Evolutionary conservation across 352 stramenopile species (phyloP).

Genomic region (Phytophthora vignae): DNA sequence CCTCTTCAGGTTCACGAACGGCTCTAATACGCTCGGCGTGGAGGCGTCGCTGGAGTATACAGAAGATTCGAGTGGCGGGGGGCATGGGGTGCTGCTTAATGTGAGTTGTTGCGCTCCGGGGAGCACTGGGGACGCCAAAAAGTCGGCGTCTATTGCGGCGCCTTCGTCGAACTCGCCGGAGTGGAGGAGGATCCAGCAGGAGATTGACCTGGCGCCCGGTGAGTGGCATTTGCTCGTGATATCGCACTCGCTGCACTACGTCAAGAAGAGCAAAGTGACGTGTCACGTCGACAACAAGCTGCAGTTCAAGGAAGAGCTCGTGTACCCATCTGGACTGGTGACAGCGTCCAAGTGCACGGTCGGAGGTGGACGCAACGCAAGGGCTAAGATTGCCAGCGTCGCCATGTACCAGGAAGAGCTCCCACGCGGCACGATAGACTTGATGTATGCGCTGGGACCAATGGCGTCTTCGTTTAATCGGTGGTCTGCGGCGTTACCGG

Average conservation of each 20-base stretch:
- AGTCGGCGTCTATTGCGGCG: slow-evolving; percentile 47
- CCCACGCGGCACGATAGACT: slow-evolving; percentile 50
- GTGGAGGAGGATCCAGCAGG: slow-evolving; percentile 70
- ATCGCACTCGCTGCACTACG: slow-evolving; percentile 83
- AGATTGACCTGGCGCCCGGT: slow-evolving; percentile 40
- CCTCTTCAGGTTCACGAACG: slow-evolving; percentile 80
- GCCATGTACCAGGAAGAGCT: slow-evolving; percentile 89
- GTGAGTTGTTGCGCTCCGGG: slow-evolving; percentile 64
- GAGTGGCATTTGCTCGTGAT: slow-evolving; percentile 83
- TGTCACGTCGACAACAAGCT: slow-evolving; percentile 69
- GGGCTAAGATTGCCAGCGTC: slow-evolving; percentile 66
- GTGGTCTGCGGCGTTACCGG: slow-evolving; percentile 40
- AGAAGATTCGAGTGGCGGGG: slow-evolving; percentile 31
- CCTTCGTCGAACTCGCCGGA: slow-evolving; percentile 41
- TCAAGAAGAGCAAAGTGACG: slow-evolving; percentile 87
- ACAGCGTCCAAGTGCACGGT: slow-evolving; percentile 80
- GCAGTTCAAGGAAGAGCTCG: slow-evolving; percentile 78
- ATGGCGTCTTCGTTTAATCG: slow-evolving; percentile 69
- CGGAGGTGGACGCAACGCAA: slow-evolving; percentile 52
- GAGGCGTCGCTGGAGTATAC: slow-evolving; percentile 73
- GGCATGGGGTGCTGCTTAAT: slow-evolving; percentile 47
- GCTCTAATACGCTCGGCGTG: slow-evolving; percentile 70
- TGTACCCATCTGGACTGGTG: slow-evolving; percentile 79
- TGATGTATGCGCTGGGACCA: slow-evolving; percentile 71
- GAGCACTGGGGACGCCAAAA: slow-evolving; percentile 25